These are phyloP conservation scores for Brachypodium distachyon DNA, from an alignment of 202 grass and related monocot genomes.

Conservation along the genomic window DNA sequence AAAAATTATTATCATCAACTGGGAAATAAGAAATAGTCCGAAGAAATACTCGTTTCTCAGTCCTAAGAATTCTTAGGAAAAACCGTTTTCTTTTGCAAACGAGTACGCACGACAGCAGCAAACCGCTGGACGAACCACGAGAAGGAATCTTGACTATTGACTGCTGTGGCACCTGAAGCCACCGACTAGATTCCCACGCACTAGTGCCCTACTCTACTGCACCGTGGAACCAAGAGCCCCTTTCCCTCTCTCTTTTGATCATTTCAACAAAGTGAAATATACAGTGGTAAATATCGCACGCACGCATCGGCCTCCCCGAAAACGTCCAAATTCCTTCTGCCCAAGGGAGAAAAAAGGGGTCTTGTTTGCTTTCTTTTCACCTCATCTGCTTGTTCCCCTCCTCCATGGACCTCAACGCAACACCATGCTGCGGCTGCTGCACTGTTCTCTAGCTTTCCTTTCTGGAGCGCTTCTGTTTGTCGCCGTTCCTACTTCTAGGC, in stretches of 20 bases:
- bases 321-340: slow-evolving; percentile 23
- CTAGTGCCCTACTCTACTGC: not conserved
- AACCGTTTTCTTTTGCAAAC: too few relatives aligned
- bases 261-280: not conserved
- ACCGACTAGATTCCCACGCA: not conserved
- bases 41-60: too few relatives aligned
- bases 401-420: not conserved
- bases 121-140: not conserved
- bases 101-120: too few relatives aligned
- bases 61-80: too few relatives aligned
- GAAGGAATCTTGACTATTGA: slow-evolving; percentile 12
- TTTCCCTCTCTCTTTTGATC: slow-evolving; percentile 13
- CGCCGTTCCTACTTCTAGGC: not conserved
- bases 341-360: not conserved
- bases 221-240: slow-evolving; percentile 2
- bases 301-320: not conserved
- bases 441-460: slow-evolving; percentile 13
- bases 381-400: slow-evolving; percentile 17
- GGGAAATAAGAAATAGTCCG: too few relatives aligned
- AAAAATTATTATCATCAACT: too few relatives aligned
- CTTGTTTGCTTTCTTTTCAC: slow-evolving; percentile 2
- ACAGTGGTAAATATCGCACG: not conserved
- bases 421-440: not conserved
- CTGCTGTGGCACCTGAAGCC: slow-evolving; percentile 13
- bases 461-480: slow-evolving; percentile 45